Percentiles rank a stretch among this genome's conserved stretches.
phyloP scores from a whole-genome alignment of 805 yeast genomes.

The Ogataea neopini region DNA sequence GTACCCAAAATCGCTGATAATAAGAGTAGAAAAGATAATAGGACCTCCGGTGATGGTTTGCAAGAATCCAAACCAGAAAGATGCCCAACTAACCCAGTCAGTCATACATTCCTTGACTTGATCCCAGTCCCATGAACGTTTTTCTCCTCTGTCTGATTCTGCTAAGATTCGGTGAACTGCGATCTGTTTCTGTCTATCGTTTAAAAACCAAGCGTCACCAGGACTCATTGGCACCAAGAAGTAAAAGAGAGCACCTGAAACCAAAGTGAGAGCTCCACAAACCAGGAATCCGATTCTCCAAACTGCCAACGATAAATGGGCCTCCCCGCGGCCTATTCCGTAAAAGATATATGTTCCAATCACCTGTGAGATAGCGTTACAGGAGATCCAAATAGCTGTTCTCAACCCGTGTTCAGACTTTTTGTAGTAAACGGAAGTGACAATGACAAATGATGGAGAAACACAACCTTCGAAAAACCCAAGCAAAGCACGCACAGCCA shows the following conservation, averaged over 20 bases:
- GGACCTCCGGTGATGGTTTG: conserved; percentile 47
- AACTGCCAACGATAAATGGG: conserved; percentile 38
- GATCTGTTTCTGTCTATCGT: conserved; percentile 37
- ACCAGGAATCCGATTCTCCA: conserved; percentile 64
- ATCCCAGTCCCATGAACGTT: conserved; percentile 49
- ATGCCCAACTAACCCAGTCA: conserved; percentile 54
- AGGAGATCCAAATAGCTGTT: conserved; percentile 41
- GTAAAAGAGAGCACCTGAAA: conserved; percentile 18
- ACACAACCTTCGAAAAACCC: conserved; percentile 56
- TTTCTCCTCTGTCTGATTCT: conserved; percentile 41
- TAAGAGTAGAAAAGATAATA: conserved; percentile 34
- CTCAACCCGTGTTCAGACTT: conserved; percentile 42
- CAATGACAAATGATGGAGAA: conserved; percentile 55
- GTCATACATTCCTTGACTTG: conserved; percentile 56
- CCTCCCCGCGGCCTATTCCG: conserved; percentile 44
- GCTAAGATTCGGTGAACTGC: conserved; percentile 12
- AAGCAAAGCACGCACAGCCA: conserved; percentile 46
- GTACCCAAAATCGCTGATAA: conserved; percentile 37
- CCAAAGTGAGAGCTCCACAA: conserved; percentile 56
- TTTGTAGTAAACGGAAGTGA: conserved; percentile 59
- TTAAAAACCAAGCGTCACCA: conserved; percentile 43
- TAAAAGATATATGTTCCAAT: conserved; percentile 54
- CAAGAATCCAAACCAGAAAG: conserved; percentile 44
- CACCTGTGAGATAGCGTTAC: conserved; percentile 45
- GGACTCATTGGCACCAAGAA: conserved; percentile 43